Percentiles rank a stretch among this genome's conserved stretches.
phyloP scores from a whole-genome alignment of 345 rosid species.

The Mangifera indica region DNA sequence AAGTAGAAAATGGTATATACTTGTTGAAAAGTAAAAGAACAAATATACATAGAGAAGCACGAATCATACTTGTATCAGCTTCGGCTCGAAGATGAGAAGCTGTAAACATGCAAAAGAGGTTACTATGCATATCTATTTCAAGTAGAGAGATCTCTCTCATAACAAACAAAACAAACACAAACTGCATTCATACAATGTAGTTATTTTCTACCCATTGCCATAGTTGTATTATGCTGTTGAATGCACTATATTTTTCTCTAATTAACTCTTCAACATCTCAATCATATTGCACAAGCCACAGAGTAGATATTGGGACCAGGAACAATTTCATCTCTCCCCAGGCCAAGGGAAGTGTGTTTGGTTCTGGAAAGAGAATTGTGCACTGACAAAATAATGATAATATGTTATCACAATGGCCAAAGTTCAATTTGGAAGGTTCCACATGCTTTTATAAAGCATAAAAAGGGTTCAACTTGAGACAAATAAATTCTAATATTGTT shows the following conservation, averaged over 20 bases:
- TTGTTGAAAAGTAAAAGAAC: too few relatives aligned
- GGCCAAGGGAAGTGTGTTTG: neutral
- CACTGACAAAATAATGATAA: neutral
- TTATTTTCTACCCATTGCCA: neutral
- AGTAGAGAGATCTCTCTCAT: neutral
- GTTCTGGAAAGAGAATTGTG: neutral
- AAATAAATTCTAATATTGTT: neutral
- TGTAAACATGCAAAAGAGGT: too few relatives aligned
- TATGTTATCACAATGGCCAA: neutral
- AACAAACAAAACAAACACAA: too few relatives aligned
- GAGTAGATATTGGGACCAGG: neutral
- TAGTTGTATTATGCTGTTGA: neutral
- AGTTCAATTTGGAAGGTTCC: neutral
- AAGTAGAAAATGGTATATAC: too few relatives aligned
- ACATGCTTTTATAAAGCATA: neutral
- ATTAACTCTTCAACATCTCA: neutral
- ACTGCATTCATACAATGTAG: neutral
- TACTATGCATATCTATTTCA: neutral
- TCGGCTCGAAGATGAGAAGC: neutral
- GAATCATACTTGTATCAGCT: too few relatives aligned
- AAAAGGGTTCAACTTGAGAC: neutral
- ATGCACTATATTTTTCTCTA: neutral
- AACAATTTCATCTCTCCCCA: too few relatives aligned
- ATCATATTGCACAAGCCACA: neutral
- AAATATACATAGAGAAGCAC: too few relatives aligned